Evolutionary conservation across 257 asterid genomes (phyloP), one percentile per base, ranked within the genome.

Genomic region (Linderniella brevidens): DNA sequence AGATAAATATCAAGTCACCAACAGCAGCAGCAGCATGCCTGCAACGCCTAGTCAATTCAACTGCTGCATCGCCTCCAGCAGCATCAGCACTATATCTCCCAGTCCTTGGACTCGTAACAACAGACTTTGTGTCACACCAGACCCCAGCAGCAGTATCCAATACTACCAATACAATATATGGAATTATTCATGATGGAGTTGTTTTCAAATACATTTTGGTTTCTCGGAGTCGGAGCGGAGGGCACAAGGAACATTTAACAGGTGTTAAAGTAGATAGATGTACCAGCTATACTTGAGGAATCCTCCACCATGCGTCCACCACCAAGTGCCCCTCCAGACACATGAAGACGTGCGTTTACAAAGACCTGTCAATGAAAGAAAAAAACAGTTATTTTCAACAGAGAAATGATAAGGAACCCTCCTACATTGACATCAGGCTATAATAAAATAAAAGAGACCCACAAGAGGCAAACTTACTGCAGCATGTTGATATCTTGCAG

Each of bases 221-320:
- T 52, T 50, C 9, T 29, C 1, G 13, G n/a, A n/a, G n/a, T n/a
- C n/a, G n/a, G n/a, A n/a, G n/a, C n/a, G n/a, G 48, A 19, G 41
- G 44, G 57, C 20, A 35, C 11, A 39, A 62, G 19, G 57, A 50
- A 57, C 40, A 16, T 15, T 18, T 29, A 48, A 54, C 35, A 46
- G 48, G 46, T 35, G 50, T 35, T 56, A 46, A 57, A 55, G 37
- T 44, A 35, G 17, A 40, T 44, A 32, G 17, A 46, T 41, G 51
- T 77, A 86, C 99, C 99, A 56, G 99, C 99, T 13, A 92, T 79
- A 57, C 96, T 92, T 50, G 99, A 92, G 46, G 95, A 92, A 74
- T 92, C 99, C 67, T 92, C 99, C 41, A 87, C 97, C 97, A 87
- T 87, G 66, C 97, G 86, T 41, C 97, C 97, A 13, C 97, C 97